Percentiles rank a stretch among this genome's conserved stretches.
phyloP scores from a whole-genome alignment of 345 rosid genomes.

The Citrus unshiu region DNA sequence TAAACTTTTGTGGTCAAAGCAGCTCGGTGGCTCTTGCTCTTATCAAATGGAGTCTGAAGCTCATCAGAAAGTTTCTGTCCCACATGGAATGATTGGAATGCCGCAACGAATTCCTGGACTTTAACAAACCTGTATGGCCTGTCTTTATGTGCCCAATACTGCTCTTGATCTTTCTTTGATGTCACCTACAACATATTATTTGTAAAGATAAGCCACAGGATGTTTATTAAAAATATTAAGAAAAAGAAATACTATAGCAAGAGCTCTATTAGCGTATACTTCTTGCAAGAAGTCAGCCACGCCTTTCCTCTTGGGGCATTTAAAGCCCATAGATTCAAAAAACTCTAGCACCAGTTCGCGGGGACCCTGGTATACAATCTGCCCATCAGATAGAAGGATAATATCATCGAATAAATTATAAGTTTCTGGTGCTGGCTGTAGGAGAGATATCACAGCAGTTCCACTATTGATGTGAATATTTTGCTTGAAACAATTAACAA shows the following conservation, averaged over 20 bases:
- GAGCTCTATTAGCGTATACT: constrained; percentile 29
- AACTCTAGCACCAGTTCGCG: constrained; percentile 52
- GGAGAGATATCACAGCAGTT: constrained; percentile 72
- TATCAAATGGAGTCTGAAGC: constrained; percentile 46
- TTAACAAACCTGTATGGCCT: constrained; percentile 47
- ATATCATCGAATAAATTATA: constrained; percentile 72
- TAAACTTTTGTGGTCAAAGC: constrained; percentile 49
- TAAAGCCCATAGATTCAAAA: constrained; percentile 62
- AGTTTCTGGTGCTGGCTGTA: constrained; percentile 84
- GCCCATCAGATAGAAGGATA: constrained; percentile 64
- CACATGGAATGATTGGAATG: constrained; percentile 37
- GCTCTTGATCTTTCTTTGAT: constrained; percentile 67
- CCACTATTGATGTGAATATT: constrained; percentile 45
- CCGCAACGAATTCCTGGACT: constrained; percentile 45
- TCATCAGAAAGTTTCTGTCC: constrained; percentile 37
- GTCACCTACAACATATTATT: constrained; percentile 43
- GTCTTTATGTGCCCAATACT: constrained; percentile 51
- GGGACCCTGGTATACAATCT: constrained; percentile 68
- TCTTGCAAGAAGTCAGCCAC: constrained; percentile 81
- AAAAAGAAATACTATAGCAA: not conserved
- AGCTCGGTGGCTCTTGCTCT: constrained; percentile 48
- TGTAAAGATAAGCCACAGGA: not conserved
- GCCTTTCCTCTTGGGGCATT: constrained; percentile 73
- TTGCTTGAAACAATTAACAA: constrained; percentile 58
- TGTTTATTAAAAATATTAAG: not conserved